Evolutionary conservation across 2,329 filamentous ascomycete species (phyloP).

Genomic region (Colletotrichum sp.): DNA sequence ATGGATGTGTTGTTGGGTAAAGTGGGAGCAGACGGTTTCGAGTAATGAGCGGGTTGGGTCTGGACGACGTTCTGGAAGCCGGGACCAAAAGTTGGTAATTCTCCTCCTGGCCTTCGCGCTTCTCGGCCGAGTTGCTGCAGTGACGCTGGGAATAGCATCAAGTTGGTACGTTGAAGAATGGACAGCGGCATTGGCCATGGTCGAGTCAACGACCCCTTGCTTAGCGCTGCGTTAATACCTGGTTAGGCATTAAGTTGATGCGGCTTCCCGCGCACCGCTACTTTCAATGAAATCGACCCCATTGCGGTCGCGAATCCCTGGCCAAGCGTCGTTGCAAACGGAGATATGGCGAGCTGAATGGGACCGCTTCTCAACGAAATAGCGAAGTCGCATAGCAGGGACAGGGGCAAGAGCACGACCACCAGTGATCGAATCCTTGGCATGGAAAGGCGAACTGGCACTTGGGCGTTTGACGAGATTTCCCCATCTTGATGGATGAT

Average conservation of each 20-base stretch:
- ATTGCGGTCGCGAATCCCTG: neutral
- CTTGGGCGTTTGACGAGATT: conserved; percentile 11
- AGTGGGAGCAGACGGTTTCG: neutral
- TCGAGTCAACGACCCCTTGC: conserved; percentile 44
- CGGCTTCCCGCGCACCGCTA: conserved; percentile 36
- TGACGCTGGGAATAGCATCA: neutral
- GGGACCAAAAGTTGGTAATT: conserved; percentile 6
- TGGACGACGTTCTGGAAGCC: neutral
- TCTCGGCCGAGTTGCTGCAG: neutral
- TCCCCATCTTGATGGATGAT: neutral
- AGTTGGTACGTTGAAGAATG: neutral
- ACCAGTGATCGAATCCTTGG: neutral
- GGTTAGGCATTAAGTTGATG: conserved; percentile 38
- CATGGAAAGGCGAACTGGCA: neutral
- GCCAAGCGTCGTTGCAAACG: conserved; percentile 11
- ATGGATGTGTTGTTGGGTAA: neutral
- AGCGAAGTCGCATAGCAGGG: neutral
- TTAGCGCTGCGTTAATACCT: conserved; percentile 24
- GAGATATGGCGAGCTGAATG: neutral
- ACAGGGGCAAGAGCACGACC: neutral
- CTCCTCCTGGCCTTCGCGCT: neutral
- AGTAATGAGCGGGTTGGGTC: neutral
- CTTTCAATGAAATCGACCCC: neutral
- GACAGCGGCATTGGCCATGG: conserved; percentile 2
- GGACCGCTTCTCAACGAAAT: neutral